Evolutionary conservation across 2,329 filamentous ascomycete genomes (phyloP).

Genomic region (Stagonosporopsis rhizophila): DNA sequence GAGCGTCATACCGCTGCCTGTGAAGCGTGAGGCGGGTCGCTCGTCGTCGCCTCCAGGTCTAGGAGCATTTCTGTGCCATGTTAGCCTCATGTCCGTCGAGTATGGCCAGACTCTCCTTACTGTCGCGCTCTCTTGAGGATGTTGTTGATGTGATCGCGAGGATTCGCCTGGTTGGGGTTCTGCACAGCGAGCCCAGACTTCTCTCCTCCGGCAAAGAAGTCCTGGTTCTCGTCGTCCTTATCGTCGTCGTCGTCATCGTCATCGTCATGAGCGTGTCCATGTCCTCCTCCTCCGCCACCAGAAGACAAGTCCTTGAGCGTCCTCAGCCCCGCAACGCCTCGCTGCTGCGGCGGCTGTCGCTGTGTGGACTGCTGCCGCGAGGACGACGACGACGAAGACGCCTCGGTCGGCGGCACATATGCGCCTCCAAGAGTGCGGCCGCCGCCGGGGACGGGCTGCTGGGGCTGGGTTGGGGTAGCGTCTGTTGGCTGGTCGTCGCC

Average conservation of each 20-base stretch:
- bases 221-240: slow-evolving; percentile 66
- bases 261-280: slow-evolving; percentile 56
- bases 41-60: slow-evolving; percentile 63
- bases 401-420: slow-evolving; percentile 40
- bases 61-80: slow-evolving; percentile 62
- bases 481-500: slow-evolving; percentile 38
- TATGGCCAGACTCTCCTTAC: slow-evolving; percentile 32
- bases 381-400: slow-evolving; percentile 35
- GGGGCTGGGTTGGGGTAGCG: slow-evolving; percentile 29
- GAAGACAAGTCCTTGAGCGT: slow-evolving; percentile 54
- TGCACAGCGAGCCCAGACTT: slow-evolving; percentile 78
- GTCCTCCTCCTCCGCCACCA: slow-evolving; percentile 45
- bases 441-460: slow-evolving; percentile 38
- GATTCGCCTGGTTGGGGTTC: slow-evolving; percentile 64
- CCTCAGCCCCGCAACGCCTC: slow-evolving; percentile 42
- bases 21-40: slow-evolving; percentile 64
- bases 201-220: slow-evolving; percentile 84
- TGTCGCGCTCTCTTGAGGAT: slow-evolving; percentile 58
- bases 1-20: slow-evolving; percentile 75
- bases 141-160: slow-evolving; percentile 57
- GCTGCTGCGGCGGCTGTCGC: slow-evolving; percentile 39
- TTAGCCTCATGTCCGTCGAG: slow-evolving; percentile 22
- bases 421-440: slow-evolving; percentile 48
- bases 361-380: slow-evolving; percentile 29
- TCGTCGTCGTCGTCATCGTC: slow-evolving; percentile 68